Evolutionary conservation across 129 eudicot species (phyloP).

Genomic region (Apium graveolens): DNA sequence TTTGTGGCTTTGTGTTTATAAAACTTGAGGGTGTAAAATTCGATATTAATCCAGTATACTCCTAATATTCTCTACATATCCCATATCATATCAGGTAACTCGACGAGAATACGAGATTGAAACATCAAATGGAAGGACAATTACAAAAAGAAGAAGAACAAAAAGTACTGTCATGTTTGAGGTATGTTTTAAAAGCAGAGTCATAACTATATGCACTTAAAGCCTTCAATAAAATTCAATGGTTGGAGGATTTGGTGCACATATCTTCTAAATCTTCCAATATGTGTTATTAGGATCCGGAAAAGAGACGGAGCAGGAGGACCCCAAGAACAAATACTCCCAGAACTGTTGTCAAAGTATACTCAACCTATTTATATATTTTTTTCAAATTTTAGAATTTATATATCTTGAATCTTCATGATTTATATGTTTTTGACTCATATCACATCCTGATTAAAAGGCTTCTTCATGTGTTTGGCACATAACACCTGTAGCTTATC

Average conservation of each 20-base stretch:
- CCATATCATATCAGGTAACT: conserved; percentile 48
- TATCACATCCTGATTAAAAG: background rate
- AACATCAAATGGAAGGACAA: conserved; percentile 69
- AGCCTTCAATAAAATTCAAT: background rate
- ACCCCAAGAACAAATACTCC: conserved; percentile 71
- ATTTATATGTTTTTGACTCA: background rate
- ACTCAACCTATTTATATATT: background rate
- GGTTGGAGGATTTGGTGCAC: conserved; percentile 18
- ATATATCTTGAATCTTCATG: background rate
- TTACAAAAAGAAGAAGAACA: conserved; percentile 78
- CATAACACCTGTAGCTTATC: background rate
- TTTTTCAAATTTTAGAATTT: background rate
- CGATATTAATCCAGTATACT: background rate
- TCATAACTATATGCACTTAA: background rate
- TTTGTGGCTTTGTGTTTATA: background rate
- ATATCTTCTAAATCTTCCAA: conserved; percentile 3
- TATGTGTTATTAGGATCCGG: conserved; percentile 49
- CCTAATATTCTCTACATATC: background rate
- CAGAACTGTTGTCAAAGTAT: conserved; percentile 40
- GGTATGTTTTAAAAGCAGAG: conserved; percentile 32
- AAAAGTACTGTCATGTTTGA: conserved; percentile 96
- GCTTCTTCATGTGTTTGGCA: background rate
- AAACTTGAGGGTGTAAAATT: background rate
- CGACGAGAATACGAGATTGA: conserved; percentile 91
- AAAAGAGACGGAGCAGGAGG: conserved; percentile 42